Base-by-base conservation (phyloP, 2,329 filamentous ascomycete species). In the Nemania bipapillata region DNA sequence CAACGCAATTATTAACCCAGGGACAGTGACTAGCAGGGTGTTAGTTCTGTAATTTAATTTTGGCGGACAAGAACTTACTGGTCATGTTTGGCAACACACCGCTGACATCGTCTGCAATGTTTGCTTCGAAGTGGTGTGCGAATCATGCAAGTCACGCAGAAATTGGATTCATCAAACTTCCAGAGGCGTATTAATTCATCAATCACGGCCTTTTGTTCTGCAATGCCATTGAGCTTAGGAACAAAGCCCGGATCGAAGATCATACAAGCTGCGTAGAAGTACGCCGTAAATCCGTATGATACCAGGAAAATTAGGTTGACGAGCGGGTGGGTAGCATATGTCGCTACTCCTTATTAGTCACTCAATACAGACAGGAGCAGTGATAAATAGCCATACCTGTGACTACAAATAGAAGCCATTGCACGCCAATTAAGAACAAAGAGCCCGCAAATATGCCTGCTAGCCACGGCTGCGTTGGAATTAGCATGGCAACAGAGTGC, bases 1-100 rank as follows among this genome's bases (percentile, higher is more conserved):
- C 96, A 49, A 99, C 89, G 76, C 96, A 99, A 80, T 97, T 98
- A 81, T 97, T 92, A 26, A 98, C 92, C 96, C 96, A 99, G 0
- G 96, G 96, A 77, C 96, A 99, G 78, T 99, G 96, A 77, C 93
- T 96, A 56, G 64, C 3, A 32, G 20, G 11, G 15, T 5, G 63
- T 80, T 75, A 79, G 78, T 68, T 61, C 26, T 28, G 50, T 20
- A 22, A 20, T 12, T 37, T 5, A 20, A 65, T 56, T 15, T 26
- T 17, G 9, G 9, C 26, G n/a, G 42, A 35, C 65, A 20, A 53
- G 20, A 32, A 86, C 92, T 86, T 82, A 96, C 93, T 99, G 96
- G 78, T 99, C 96, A 81, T 97, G 93, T 80, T 96, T 97, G 63
- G 95, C 94, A 62, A 99, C 92, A 79, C 96, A 99, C 72, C 95